Base-by-base conservation (phyloP, 805 yeast species). In the Hanseniaspora guilliermondii region DNA sequence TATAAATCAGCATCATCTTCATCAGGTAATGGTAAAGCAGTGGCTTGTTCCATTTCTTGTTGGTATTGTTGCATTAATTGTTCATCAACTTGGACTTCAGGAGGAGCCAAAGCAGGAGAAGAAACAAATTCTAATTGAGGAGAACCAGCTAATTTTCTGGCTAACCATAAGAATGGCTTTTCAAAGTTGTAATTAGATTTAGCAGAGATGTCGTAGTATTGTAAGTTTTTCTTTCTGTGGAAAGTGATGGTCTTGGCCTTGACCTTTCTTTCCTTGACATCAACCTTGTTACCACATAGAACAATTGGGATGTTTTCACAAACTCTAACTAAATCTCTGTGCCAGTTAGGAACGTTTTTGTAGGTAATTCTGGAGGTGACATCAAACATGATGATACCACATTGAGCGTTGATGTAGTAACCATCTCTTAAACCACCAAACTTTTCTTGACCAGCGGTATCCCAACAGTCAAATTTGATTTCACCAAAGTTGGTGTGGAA, bases 261-360 rank as follows among this genome's bases (percentile, higher is more conserved):
- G 69, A 93, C 99, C 77, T 93, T 93, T 76, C 99, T 86, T 79
- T 93, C 99, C 80, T 93, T 93, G 64, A 93, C 98, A 73, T 93
- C 99, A 65, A 93, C 99, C 78, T 93, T 93, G 85, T 93, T 93
- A 77, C 99, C 99, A 78, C 96, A 87, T 63, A 93, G 79, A 58
- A 93, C 99, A 67, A 93, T 93, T 67, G 99, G 99, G 66, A 93
- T 93, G 82, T 91, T 93, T 78, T 93, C 99, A 78, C 99, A 93
- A 61, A 93, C 99, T 77, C 99, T 87, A 61, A 93, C 97, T 70
- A 93, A 80, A 75, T 93, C 99, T 78, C 98, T 85, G 84, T 94
- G 97, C 99, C 99, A 93, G 86, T 93, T 94, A 73, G 99, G 98
- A 71, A 93, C 99, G 75, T 93, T 93, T 80, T 93, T 93, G 79